Conservation (phyloP, 2,329 filamentous ascomycete genomes). For the Penicillium janthinellum region DNA sequence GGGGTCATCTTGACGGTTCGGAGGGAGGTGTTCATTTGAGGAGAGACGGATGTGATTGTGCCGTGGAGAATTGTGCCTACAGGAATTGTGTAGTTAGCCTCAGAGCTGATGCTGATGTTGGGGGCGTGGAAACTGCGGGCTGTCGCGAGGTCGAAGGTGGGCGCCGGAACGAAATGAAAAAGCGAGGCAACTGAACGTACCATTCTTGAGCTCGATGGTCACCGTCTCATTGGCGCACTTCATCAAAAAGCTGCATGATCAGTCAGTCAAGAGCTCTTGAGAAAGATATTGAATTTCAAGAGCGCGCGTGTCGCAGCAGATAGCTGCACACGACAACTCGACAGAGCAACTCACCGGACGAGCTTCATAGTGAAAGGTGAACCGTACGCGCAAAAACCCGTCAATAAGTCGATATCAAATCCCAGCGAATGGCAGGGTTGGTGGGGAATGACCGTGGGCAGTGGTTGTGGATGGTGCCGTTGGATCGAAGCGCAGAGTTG, state of each 20-base stretch:
- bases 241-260: slow-evolving; percentile 81
- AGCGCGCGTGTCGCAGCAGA: slow-evolving; percentile 16
- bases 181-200: slow-evolving; percentile 50
- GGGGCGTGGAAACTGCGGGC: background rate
- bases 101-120: background rate
- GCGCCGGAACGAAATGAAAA: background rate
- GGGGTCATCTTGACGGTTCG: slow-evolving; percentile 96
- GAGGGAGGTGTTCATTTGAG: slow-evolving; percentile 97
- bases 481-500: slow-evolving; percentile 26
- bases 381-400: background rate
- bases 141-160: background rate
- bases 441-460: slow-evolving; percentile 15
- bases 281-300: slow-evolving; percentile 13
- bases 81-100: slow-evolving; percentile 6
- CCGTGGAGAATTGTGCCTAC: slow-evolving; percentile 92
- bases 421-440: slow-evolving; percentile 12
- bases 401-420: background rate
- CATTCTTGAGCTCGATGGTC: slow-evolving; percentile 98
- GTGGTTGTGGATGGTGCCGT: slow-evolving; percentile 22
- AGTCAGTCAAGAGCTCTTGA: slow-evolving; percentile 21
- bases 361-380: slow-evolving; percentile 76
- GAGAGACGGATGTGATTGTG: slow-evolving; percentile 94
- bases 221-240: slow-evolving; percentile 99
- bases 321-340: background rate
- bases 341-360: slow-evolving; percentile 70